Evolutionary conservation across 495 filamentous ascomycete genomes (phyloP).

Genomic region (Aspergillus haitiensis): DNA sequence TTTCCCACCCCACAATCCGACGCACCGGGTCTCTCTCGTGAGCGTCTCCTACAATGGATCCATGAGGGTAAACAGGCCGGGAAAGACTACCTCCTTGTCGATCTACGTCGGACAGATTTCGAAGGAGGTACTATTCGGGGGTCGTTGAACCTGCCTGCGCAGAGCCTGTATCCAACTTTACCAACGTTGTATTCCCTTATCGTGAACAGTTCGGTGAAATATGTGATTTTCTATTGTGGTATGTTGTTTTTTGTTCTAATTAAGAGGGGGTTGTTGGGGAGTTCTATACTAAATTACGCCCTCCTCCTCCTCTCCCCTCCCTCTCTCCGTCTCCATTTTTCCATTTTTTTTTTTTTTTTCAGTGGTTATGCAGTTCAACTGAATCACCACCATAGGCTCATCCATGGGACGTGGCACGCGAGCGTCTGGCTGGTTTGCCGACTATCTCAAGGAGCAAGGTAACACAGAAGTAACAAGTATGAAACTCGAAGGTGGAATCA

Average conservation of each 20-base stretch:
- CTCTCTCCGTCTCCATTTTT: not conserved
- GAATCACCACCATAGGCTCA: slow-evolving; percentile 50
- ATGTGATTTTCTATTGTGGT: slow-evolving; percentile 72
- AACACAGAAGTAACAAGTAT: slow-evolving; percentile 54
- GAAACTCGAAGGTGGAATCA: slow-evolving; percentile 60
- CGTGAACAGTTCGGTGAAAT: slow-evolving; percentile 45
- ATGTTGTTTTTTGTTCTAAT: slow-evolving; percentile 20
- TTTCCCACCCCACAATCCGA: slow-evolving; percentile 40
- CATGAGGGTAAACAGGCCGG: slow-evolving; percentile 38
- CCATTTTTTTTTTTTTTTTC: slow-evolving; percentile 1
- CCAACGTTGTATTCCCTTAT: slow-evolving; percentile 58
- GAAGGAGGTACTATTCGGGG: slow-evolving; percentile 69
- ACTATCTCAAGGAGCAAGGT: slow-evolving; percentile 51
- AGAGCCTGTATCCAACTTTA: slow-evolving; percentile 60
- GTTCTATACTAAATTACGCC: too few species aligned
- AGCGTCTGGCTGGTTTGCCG: slow-evolving; percentile 65
- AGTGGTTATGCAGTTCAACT: not conserved
- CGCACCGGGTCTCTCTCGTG: slow-evolving; percentile 36
- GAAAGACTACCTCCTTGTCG: slow-evolving; percentile 60
- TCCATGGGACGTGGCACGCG: slow-evolving; percentile 62
- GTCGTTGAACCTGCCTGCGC: slow-evolving; percentile 71
- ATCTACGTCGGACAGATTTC: slow-evolving; percentile 61
- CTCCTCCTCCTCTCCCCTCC: too few species aligned
- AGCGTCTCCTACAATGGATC: slow-evolving; percentile 43
- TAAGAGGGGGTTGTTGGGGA: too few species aligned